Evolutionary conservation across 73 alveolate species (phyloP), one percentile per base, ranked within the genome.

Genomic region (Uronychia setigera): DNA sequence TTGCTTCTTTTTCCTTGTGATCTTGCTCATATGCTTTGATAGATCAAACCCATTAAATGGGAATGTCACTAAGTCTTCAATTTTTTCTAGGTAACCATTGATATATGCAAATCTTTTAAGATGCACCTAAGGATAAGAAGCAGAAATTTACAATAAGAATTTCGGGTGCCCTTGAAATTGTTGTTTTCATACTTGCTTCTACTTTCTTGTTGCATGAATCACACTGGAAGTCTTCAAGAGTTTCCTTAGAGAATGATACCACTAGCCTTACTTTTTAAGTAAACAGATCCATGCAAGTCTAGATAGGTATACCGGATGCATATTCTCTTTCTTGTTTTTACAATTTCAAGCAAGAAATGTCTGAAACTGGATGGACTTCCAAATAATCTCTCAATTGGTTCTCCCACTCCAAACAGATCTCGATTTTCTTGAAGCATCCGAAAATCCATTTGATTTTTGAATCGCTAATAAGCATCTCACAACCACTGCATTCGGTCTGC

Each of bases 51-150:
- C 86, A 30, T 79, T 85, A 0, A 94, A 35, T 0, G 98, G 98
- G 74, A 94, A 92, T 29, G 83, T 87, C 28, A 94, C 96, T 31
- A 85, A 77, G 32, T 94, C 92, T 74, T 94, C 98, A 26, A 94
- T 90, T 77, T 94, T 94, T 33, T 93, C 97, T 0, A 93, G 89
- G 67, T 84, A 91, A 0, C 97, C 98, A 35, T 87, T 84, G 35
- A 89, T 74, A 75, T 74, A 95, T 31, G 93, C 67, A 76, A 95
- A 95, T 78, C 98, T 81, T 83, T 93, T 93, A 25, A 95, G 67
- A 84, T 91, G 97, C 31, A 95, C 57, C 58, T 67, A 5, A 26
- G 32, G 30, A 13, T 5, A 26, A 67, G 32, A 67, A n/a, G n/a
- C n/a, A n/a, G 29, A 67, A 13, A 67, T 1, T 67, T 67, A 67